Base-by-base conservation (phyloP, 2,329 filamentous ascomycete genomes). In the Alternaria sp. region DNA sequence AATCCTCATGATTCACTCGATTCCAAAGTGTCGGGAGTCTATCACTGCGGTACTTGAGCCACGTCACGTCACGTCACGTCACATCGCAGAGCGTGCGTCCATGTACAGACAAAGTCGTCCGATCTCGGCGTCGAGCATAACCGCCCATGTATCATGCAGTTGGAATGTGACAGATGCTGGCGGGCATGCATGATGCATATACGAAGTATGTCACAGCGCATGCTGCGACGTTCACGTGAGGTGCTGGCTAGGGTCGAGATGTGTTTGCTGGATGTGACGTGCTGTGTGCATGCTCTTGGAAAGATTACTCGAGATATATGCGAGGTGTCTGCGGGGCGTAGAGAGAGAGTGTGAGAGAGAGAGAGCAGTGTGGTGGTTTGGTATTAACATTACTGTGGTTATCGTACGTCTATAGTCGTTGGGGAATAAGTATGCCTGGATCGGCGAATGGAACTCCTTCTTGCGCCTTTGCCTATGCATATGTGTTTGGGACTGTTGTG, bases 171-270 rank as follows among this genome's bases (percentile, higher is more conserved):
- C 28, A 26, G 2, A 13, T 59, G 50, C 43, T 40, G 51, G 47
- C 28, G 13, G 17, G 5, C 28, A 10, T 51, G 49, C 49, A 23
- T 23, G 6, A 36, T 50, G 58, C 53, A 51, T 61, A 40, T 17
- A 40, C 36, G 15, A 32, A 51, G 45, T 21, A 57, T 30, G 32
- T 45, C 46, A 46, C 19, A 50, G 36, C 53, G 46, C 59, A 65
- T 65, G 40, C 44, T 28, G 32, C n/a, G 19, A 32, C n/a, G 43
- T 40, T 62, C 54, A 62, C 62, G 50, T 59, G 54, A 52, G 62
- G 26, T 21, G n/a, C 5, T 5, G 8, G 9, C 17, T 49, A 40
- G 36, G 36, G n/a, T 40, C 36, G n/a, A 40, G 36, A 40, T 40
- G n/a, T 40, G 36, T 40, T 11, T 17, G 36, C 36, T 17, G 9